Conservation (phyloP, 805 yeast genomes). For the Metschnikowia chrysomelidarum region DNA sequence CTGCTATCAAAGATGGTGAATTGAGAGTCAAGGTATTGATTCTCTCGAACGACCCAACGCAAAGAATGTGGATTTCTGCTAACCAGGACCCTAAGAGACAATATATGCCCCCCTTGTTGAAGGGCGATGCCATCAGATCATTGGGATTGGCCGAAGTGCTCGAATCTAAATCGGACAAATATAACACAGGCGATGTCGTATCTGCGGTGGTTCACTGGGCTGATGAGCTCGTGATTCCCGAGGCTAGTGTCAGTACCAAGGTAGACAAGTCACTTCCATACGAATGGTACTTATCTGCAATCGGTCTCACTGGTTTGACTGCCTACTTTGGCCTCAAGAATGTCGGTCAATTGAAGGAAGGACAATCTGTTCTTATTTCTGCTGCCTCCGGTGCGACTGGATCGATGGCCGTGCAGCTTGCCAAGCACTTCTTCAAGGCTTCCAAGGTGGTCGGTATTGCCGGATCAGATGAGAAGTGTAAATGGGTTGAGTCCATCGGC, state of each 20-base stretch:
- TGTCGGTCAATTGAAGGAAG: constrained; percentile 45
- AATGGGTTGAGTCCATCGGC: constrained; percentile 53
- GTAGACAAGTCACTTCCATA: constrained; percentile 34
- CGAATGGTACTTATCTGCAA: constrained; percentile 44
- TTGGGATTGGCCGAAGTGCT: constrained; percentile 50
- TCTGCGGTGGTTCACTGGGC: constrained; percentile 45
- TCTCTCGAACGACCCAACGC: constrained; percentile 62
- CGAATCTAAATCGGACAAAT: constrained; percentile 42
- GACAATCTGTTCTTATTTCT: constrained; percentile 51
- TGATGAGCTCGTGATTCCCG: constrained; percentile 40
- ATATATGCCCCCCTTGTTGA: constrained; percentile 38
- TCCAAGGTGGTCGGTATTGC: constrained; percentile 59
- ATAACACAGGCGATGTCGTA: constrained; percentile 44
- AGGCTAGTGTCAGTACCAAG: constrained; percentile 25
- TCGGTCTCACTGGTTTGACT: constrained; percentile 60
- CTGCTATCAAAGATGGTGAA: constrained; percentile 35
- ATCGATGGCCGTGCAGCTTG: constrained; percentile 53
- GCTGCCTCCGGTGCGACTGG: constrained; percentile 83
- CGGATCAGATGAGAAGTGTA: constrained; percentile 55
- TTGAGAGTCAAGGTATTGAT: constrained; percentile 45
- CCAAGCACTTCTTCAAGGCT: constrained; percentile 51
- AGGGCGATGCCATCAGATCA: constrained; percentile 46
- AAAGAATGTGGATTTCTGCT: constrained; percentile 53
- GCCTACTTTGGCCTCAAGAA: constrained; percentile 56
- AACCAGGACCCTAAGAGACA: constrained; percentile 27